Evolutionary conservation across 129 eudicot species (phyloP), one percentile per base, ranked within the genome.

Genomic region (Ambrosia trifida): DNA sequence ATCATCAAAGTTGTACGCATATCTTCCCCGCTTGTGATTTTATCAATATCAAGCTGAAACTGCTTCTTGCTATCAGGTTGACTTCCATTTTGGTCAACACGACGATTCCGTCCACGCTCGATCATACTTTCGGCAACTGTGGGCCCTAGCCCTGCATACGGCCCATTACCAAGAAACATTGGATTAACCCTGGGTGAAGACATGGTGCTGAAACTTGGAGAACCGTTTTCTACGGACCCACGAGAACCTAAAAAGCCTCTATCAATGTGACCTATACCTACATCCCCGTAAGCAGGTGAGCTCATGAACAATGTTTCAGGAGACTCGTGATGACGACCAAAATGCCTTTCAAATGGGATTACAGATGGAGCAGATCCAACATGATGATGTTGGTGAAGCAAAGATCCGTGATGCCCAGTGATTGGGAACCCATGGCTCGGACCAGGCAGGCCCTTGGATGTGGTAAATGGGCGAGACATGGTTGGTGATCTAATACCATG

Each of bases 1-100:
- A 94, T 90, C 99, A 94, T 94, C 65, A 94, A 70, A n/a, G 99
- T 94, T 6, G 99, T 89, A 64, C 97, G 77, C 17, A 47, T 78
- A 82, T 94, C 99, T 74, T 90, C 96, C 49, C 97, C 99, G 49
- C 53, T 78, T 9, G 68, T 57, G 61, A 94, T 94, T 78, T 87
- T 87, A 28, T 94, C 93, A 72, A 94, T 66, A 76, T 94, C 96
- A 14, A 94, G 92, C 81, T 80, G 90, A 69, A 82, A 94, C 73
- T 82, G 97, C 52, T 85, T 89, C 76, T 80, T 89, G 78, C 79
- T 80, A 68, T 94, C 99, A 6, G 77, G 73, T 54, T 89, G 96
- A 69, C 70, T 83, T 33, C 81, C 82, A 51, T 56, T 85, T 62
- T 73, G 80, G 68, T 84, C 96, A 67, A 78, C 67, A 17, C 87